Percentiles rank a stretch among this genome's conserved stretches.
These are phyloP conservation scores for Pseudocercospora cruenta DNA, from an alignment of 2,329 filamentous ascomycete species.

Conservation along the genomic window DNA sequence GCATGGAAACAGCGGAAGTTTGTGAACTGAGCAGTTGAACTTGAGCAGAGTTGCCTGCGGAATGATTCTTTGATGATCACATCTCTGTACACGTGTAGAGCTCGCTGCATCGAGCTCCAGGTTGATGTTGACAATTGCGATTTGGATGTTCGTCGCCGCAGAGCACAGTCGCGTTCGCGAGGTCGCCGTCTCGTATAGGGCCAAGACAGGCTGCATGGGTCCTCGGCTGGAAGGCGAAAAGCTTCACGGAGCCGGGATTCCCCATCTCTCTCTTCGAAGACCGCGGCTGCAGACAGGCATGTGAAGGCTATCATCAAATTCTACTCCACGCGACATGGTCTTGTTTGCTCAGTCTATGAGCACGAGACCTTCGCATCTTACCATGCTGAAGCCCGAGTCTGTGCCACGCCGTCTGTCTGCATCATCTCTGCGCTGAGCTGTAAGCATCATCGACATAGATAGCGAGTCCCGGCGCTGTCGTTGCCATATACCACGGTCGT, in stretches of 20 bases:
- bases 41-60: background rate
- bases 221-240: background rate
- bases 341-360: background rate
- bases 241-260: background rate
- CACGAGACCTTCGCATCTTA: background rate
- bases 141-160: background rate
- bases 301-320: background rate
- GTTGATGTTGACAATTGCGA: background rate
- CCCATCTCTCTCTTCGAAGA: background rate
- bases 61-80: conserved; percentile 1
- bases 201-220: background rate
- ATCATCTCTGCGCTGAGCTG: background rate
- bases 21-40: background rate
- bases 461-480: background rate
- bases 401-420: background rate
- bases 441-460: background rate
- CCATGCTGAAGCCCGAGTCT: background rate
- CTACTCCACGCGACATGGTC: conserved; percentile 1
- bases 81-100: conserved; percentile 6
- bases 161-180: background rate
- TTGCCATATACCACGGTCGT: conserved; percentile 1
- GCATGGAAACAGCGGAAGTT: conserved; percentile 9
- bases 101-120: conserved; percentile 9
- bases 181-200: background rate
- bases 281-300: background rate